Percentiles rank a stretch among this genome's conserved stretches.
Conservation (phyloP, 169 alveolate species). For the Toxoplasma gondii region DNA sequence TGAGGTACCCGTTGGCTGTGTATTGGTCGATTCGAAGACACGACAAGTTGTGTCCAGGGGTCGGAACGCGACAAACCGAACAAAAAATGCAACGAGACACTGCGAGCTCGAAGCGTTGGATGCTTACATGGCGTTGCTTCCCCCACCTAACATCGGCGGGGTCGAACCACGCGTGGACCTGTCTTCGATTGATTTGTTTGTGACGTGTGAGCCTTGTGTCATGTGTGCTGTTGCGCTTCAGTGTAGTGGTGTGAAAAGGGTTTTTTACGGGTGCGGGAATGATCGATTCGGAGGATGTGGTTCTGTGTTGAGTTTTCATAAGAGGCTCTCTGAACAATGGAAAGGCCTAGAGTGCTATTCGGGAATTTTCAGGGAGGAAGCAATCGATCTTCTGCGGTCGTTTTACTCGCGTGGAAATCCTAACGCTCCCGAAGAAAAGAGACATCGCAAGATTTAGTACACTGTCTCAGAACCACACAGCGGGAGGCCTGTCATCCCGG, state of each 20-base stretch:
- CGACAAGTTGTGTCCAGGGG: slow-evolving; percentile 46
- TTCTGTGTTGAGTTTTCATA: slow-evolving; percentile 76
- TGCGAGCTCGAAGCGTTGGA: slow-evolving; percentile 63
- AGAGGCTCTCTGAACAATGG: slow-evolving; percentile 53
- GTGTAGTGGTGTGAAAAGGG: slow-evolving; percentile 74
- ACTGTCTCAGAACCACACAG: not conserved
- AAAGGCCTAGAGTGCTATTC: not conserved
- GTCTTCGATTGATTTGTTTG: slow-evolving; percentile 38
- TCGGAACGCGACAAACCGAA: slow-evolving; percentile 56
- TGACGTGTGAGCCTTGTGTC: slow-evolving; percentile 85
- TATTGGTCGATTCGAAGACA: slow-evolving; percentile 44
- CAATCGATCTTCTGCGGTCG: slow-evolving; percentile 21
- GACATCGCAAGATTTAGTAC: slow-evolving; percentile 18
- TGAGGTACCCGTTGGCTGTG: slow-evolving; percentile 74
- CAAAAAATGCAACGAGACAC: slow-evolving; percentile 67
- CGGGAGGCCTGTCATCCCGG: too few relatives aligned
- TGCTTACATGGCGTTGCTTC: not conserved
- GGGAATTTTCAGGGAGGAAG: slow-evolving; percentile 44
- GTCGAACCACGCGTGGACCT: not conserved
- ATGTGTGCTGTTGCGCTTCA: slow-evolving; percentile 87
- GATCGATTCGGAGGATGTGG: slow-evolving; percentile 89
- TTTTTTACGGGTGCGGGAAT: slow-evolving; percentile 82
- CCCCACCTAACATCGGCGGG: not conserved
- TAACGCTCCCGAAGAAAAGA: slow-evolving; percentile 46
- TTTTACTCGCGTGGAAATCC: slow-evolving; percentile 65